Conservation (phyloP, 192 early-diverging fungal species). For the Haplosporangium gracile region DNA sequence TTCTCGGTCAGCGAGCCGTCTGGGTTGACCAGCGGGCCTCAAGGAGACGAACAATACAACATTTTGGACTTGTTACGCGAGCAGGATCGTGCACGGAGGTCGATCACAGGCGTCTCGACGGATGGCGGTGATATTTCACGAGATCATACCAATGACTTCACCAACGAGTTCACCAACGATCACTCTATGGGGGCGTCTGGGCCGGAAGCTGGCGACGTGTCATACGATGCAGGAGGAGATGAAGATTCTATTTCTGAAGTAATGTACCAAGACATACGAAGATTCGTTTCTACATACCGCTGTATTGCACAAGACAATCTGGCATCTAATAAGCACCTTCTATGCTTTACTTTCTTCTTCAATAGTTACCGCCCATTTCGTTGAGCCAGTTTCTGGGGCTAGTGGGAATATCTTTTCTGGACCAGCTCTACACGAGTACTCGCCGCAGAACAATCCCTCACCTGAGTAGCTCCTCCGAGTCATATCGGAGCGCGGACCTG, state of each 20-base stretch:
- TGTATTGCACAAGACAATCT: neutral
- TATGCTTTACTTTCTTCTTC: neutral
- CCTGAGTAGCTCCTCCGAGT: neutral
- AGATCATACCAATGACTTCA: neutral
- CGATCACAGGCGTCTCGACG: neutral
- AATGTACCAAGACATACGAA: neutral
- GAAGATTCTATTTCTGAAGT: constrained; percentile 27
- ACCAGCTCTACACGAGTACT: constrained; percentile 41
- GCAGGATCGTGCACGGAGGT: neutral
- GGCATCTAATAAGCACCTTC: too few species aligned
- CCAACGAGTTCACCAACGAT: neutral
- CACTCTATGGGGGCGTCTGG: neutral
- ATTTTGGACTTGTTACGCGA: neutral
- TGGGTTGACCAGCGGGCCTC: neutral
- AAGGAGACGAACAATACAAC: neutral
- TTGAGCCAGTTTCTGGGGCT: constrained; percentile 39
- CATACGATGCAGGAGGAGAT: neutral
- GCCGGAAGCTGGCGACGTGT: neutral
- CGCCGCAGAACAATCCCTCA: constrained; percentile 39
- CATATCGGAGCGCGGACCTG: constrained; percentile 33
- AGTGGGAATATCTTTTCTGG: constrained; percentile 46
- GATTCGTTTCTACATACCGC: too few species aligned
- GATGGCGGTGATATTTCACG: neutral
- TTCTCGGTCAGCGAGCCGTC: constrained; percentile 31
- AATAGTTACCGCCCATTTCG: constrained; percentile 40